phyloP scores from a whole-genome alignment of 2,329 filamentous ascomycete species.

The Diaporthe sp. region DNA sequence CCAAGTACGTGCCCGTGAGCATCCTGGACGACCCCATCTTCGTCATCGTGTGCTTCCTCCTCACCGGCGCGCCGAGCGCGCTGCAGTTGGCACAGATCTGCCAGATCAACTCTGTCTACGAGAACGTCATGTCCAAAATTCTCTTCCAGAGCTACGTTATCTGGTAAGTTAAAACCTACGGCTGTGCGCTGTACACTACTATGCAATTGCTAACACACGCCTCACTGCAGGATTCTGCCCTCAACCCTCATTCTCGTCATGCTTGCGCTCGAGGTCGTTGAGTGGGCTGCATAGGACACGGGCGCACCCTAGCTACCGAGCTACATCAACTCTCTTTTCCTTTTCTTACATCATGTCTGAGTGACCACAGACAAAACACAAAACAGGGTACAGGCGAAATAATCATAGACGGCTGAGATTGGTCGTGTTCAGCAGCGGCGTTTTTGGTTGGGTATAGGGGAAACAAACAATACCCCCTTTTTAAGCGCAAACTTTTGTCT shows the following conservation, averaged over 20 bases:
- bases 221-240: conserved; percentile 81
- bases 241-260: conserved; percentile 93
- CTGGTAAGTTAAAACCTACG: conserved; percentile 71
- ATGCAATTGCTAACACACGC: conserved; percentile 46
- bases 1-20: conserved; percentile 92
- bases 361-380: conserved; percentile 27
- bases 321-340: not conserved
- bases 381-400: not conserved
- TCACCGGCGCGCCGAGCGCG: conserved; percentile 93
- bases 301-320: not conserved
- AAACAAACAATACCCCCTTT: not conserved
- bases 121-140: conserved; percentile 92
- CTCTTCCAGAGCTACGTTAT: conserved; percentile 97
- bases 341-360: conserved; percentile 28
- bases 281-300: conserved; percentile 75
- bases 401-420: not conserved
- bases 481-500: not conserved
- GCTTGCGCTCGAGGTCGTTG: conserved; percentile 90
- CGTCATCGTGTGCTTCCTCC: conserved; percentile 95
- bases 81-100: conserved; percentile 98
- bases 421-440: conserved; percentile 28
- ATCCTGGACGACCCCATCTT: conserved; percentile 99
- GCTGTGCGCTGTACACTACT: not conserved
- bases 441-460: conserved; percentile 6
- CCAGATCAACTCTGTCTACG: conserved; percentile 97